Percentiles rank a stretch among this genome's conserved stretches.
Evolutionary conservation across 192 early-diverging fungal genomes (phyloP).

Genomic region (Gryganskiella cystojenkinii): DNA sequence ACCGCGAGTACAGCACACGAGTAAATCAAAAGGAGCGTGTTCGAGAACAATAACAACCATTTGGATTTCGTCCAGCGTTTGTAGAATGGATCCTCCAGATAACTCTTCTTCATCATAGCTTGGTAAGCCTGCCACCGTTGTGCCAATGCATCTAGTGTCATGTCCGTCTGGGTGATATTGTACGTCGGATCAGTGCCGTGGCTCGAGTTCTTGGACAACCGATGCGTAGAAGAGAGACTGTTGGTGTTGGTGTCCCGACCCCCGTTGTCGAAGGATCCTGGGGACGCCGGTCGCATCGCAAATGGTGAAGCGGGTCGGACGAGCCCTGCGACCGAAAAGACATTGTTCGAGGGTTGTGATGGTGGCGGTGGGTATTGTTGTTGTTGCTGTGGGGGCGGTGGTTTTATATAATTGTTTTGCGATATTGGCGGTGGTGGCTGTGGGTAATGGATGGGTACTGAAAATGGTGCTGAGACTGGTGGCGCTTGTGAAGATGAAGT

Average conservation of each 20-base stretch:
- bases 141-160: slow-evolving; percentile 30
- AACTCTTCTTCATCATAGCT: slow-evolving; percentile 28
- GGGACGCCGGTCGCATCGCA: background rate
- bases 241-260: background rate
- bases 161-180: slow-evolving; percentile 19
- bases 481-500: too few relatives aligned
- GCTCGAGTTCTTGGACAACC: slow-evolving; percentile 10
- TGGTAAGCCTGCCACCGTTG: slow-evolving; percentile 41
- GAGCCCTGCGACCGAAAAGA: background rate
- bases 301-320: slow-evolving; percentile 18
- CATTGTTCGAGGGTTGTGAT: background rate
- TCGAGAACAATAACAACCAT: slow-evolving; percentile 12
- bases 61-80: slow-evolving; percentile 45
- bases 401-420: too few relatives aligned
- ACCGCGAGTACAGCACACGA: slow-evolving; percentile 7
- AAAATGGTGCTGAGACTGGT: too few relatives aligned
- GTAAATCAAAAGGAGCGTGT: slow-evolving; percentile 16
- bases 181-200: slow-evolving; percentile 1
- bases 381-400: background rate
- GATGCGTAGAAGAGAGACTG: slow-evolving; percentile 11
- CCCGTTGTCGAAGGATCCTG: background rate
- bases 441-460: background rate
- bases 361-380: slow-evolving; percentile 1
- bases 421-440: too few relatives aligned
- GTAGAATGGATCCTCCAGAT: slow-evolving; percentile 37